phyloP scores from a whole-genome alignment of 1,139 yeast species.

The Hyphopichia wangnamkhiaoensis region DNA sequence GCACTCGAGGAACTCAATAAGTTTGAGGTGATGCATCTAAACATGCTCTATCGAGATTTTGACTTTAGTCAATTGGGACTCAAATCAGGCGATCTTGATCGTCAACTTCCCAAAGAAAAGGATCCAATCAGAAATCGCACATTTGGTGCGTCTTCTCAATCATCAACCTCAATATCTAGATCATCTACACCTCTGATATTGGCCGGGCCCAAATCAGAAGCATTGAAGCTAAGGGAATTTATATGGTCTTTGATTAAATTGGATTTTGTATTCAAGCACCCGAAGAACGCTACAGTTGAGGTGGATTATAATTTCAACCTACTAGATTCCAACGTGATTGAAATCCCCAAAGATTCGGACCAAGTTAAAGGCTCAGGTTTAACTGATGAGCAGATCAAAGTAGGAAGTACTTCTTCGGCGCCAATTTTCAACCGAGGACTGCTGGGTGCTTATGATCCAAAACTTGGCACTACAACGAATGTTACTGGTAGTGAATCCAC shows the following conservation, averaged over 20 bases:
- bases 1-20: constrained; percentile 17
- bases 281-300: constrained; percentile 9
- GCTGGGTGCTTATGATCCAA: too few relatives aligned
- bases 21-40: constrained; percentile 30
- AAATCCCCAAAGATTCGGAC: constrained; percentile 2
- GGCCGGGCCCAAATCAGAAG: constrained; percentile 27
- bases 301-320: neutral
- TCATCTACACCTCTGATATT: constrained; percentile 4
- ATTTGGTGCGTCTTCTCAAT: constrained; percentile 1
- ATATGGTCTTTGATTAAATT: constrained; percentile 35
- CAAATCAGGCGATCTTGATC: neutral
- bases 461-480: neutral
- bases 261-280: constrained; percentile 23
- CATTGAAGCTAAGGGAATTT: constrained; percentile 29
- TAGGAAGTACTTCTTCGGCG: too few relatives aligned
- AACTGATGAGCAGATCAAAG: too few relatives aligned
- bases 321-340: constrained; percentile 5
- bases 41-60: constrained; percentile 22
- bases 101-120: neutral
- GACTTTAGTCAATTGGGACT: constrained; percentile 23
- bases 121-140: neutral
- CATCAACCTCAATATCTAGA: constrained; percentile 1
- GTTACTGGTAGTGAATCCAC: neutral
- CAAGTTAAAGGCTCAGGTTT: too few relatives aligned
- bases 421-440: too few relatives aligned